Evolutionary conservation across 169 alveolate genomes (phyloP).

Genomic region (Cryptosporidium sp.): DNA sequence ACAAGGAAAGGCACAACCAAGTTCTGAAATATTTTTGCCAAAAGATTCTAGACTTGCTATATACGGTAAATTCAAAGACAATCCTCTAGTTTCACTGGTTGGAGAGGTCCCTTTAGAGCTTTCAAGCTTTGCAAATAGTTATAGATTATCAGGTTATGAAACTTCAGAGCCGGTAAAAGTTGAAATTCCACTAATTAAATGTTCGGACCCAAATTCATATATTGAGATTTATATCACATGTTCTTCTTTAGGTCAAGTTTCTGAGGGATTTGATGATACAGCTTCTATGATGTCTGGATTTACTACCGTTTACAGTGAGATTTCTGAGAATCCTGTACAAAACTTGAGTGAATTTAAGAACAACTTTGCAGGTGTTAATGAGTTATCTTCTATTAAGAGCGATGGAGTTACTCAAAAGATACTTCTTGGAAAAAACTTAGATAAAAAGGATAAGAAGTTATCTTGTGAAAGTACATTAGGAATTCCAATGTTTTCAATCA

Average conservation of each 20-base stretch:
- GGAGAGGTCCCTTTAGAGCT: conserved; percentile 74
- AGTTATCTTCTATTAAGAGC: background rate
- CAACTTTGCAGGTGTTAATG: background rate
- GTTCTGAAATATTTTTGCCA: conserved; percentile 24
- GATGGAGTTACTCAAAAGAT: background rate
- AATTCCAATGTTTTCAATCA: conserved; percentile 70
- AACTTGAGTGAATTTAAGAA: background rate
- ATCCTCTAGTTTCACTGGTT: conserved; percentile 28
- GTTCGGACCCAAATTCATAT: conserved; percentile 71
- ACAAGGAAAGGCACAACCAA: background rate
- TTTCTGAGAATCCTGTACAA: background rate
- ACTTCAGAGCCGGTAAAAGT: conserved; percentile 4
- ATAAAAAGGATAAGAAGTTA: background rate
- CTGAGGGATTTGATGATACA: conserved; percentile 70
- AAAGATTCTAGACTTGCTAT: conserved; percentile 67
- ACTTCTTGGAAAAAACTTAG: background rate
- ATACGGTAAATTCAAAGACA: conserved; percentile 46
- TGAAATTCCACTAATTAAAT: conserved; percentile 65
- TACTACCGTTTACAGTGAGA: conserved; percentile 46
- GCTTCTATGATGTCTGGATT: conserved; percentile 75
- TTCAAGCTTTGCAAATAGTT: conserved; percentile 36
- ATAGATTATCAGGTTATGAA: conserved; percentile 10
- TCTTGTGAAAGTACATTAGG: conserved; percentile 38
- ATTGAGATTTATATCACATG: conserved; percentile 54
- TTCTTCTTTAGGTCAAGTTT: conserved; percentile 60